Evolutionary conservation across 257 asterid genomes (phyloP).

Genomic region (Rauvolfia tetraphylla): DNA sequence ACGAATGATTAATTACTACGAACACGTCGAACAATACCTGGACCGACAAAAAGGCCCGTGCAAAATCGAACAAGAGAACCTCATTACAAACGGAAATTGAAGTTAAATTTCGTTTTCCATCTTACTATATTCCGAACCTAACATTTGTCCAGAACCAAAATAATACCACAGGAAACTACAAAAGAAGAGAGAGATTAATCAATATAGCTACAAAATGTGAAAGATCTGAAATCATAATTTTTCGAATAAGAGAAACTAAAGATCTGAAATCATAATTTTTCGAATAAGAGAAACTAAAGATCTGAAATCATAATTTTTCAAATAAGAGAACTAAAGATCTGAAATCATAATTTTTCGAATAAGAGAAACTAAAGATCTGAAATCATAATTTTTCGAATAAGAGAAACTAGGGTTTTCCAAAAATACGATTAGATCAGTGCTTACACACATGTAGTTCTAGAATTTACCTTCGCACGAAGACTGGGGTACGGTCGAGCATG

Average conservation of each 20-base stretch:
- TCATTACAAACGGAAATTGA: neutral
- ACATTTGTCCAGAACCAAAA: neutral
- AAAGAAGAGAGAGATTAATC: neutral
- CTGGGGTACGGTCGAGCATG: slow-evolving; percentile 17
- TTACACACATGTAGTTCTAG: no score
- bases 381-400: no score
- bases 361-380: no score
- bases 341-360: no score
- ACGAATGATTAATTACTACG: neutral
- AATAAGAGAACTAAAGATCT: neutral
- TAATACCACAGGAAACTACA: neutral
- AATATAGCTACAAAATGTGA: neutral
- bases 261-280: no score
- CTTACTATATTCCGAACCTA: neutral
- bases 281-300: no score
- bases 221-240: neutral
- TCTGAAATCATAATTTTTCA: no score
- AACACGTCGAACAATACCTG: neutral
- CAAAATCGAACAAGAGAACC: no score
- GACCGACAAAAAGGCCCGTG: neutral
- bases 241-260: no score
- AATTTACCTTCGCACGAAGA: slow-evolving; percentile 25
- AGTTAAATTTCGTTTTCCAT: neutral
- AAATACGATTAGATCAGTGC: neutral
- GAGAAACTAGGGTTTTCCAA: neutral